A percentile compares a stretch with the other conserved stretches of the same genome.
phyloP scores from a whole-genome alignment of 2,329 filamentous ascomycete genomes.

The Pseudogymnoascus sp. region DNA sequence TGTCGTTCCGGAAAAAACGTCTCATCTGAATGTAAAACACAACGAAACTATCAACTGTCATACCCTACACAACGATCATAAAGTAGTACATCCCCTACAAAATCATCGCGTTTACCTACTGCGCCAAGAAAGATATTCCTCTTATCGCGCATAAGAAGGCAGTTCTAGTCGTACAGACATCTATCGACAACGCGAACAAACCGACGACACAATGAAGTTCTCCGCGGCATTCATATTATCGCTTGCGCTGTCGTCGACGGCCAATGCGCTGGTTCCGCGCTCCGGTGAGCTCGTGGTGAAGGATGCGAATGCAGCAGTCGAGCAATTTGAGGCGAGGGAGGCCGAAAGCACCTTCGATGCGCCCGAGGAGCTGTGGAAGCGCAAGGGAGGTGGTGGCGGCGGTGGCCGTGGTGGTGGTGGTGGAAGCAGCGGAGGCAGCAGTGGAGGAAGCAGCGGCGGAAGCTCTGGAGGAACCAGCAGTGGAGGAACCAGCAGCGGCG shows the following conservation, averaged over 20 bases:
- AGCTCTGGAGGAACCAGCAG: neutral
- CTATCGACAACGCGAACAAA: neutral
- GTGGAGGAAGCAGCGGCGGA: neutral
- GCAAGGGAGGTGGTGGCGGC: slow-evolving; percentile 52
- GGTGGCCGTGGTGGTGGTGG: slow-evolving; percentile 37
- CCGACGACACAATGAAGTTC: slow-evolving; percentile 3
- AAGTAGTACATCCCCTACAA: neutral
- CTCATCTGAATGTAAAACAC: slow-evolving; percentile 1
- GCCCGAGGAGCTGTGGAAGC: slow-evolving; percentile 45
- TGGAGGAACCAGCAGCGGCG: neutral
- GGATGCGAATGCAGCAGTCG: neutral
- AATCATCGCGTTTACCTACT: neutral
- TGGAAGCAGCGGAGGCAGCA: neutral
- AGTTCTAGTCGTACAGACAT: neutral
- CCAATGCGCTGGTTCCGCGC: neutral
- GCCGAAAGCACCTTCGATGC: slow-evolving; percentile 19
- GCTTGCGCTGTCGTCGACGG: neutral
- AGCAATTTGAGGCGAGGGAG: neutral
- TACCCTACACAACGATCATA: neutral
- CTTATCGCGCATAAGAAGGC: neutral
- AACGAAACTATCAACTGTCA: neutral
- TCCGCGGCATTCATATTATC: neutral
- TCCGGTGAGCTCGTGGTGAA: neutral
- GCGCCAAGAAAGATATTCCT: neutral
- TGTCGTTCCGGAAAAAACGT: neutral